phyloP scores from a whole-genome alignment of 2,329 filamentous ascomycete genomes.

The Nigrograna mackinnonii region DNA sequence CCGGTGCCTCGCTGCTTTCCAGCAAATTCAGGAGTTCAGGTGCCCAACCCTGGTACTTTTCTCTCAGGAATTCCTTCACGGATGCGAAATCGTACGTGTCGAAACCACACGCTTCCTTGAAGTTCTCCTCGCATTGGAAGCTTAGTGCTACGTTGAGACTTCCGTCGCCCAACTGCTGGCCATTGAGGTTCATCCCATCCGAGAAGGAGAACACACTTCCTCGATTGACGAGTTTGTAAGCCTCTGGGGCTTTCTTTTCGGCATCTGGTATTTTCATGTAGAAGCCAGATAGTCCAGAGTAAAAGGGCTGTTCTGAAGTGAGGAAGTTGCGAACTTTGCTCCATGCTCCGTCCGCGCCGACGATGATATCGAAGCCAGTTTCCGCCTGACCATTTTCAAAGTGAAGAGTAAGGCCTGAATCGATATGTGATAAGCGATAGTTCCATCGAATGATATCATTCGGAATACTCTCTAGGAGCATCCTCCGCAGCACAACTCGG shows the following conservation, averaged over 20 bases:
- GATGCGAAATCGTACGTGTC: slow-evolving; percentile 20
- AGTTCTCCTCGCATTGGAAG: slow-evolving; percentile 23
- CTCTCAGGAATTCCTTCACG: slow-evolving; percentile 18
- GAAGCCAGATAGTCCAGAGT: slow-evolving; percentile 41
- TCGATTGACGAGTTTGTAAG: slow-evolving; percentile 36
- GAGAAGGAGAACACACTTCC: slow-evolving; percentile 34
- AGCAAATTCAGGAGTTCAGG: slow-evolving; percentile 27
- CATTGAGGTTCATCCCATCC: slow-evolving; percentile 28
- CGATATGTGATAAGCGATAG: slow-evolving; percentile 20
- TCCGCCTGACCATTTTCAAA: slow-evolving; percentile 32
- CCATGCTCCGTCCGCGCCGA: slow-evolving; percentile 51
- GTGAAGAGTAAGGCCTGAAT: slow-evolving; percentile 17
- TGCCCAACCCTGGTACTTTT: slow-evolving; percentile 34
- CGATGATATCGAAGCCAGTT: slow-evolving; percentile 44
- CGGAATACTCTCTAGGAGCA: slow-evolving; percentile 27
- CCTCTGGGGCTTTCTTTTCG: slow-evolving; percentile 23
- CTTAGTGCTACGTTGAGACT: slow-evolving; percentile 30
- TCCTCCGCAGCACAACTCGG: slow-evolving; percentile 20
- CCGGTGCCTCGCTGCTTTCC: slow-evolving; percentile 20
- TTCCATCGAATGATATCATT: slow-evolving; percentile 25
- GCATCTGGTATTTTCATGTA: slow-evolving; percentile 32
- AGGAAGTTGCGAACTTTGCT: slow-evolving; percentile 41
- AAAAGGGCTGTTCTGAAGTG: slow-evolving; percentile 33
- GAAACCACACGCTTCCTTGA: slow-evolving; percentile 19
- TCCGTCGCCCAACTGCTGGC: slow-evolving; percentile 38